A percentile compares a stretch with the other conserved stretches of the same genome.
phyloP scores from a whole-genome alignment of 805 yeast genomes.

The Saccharomyces eubayanus region DNA sequence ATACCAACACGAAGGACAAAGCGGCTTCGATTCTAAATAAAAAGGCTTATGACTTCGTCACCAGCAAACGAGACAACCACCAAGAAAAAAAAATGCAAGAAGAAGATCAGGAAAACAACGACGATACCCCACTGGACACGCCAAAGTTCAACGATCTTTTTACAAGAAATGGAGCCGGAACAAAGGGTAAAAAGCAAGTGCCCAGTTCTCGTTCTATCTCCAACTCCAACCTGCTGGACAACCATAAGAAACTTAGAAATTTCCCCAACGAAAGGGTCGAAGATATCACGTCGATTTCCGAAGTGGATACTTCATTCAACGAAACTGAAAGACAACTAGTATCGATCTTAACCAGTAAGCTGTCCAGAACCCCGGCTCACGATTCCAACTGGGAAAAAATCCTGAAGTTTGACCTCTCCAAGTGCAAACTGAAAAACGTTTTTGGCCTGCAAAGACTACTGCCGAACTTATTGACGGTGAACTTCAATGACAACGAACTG shows the following conservation, averaged over 20 bases:
- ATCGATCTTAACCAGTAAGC: constrained; percentile 17
- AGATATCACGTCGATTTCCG: constrained; percentile 12
- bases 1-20: not conserved
- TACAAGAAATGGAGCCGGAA: not conserved
- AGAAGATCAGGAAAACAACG: not conserved
- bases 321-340: constrained; percentile 19
- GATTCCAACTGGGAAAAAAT: constrained; percentile 11
- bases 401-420: constrained; percentile 7
- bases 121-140: constrained; percentile 23
- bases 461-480: constrained; percentile 17
- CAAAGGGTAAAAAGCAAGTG: not conserved
- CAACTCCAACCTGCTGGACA: not conserved
- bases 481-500: constrained; percentile 17
- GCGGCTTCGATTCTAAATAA: not conserved
- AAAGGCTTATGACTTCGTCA: not conserved
- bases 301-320: constrained; percentile 18
- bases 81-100: constrained; percentile 3
- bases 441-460: constrained; percentile 18
- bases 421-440: constrained; percentile 9
- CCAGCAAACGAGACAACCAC: not conserved
- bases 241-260: not conserved
- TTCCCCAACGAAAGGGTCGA: constrained; percentile 2
- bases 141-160: constrained; percentile 15
- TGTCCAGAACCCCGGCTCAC: constrained; percentile 3
- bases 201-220: not conserved